phyloP scores from a whole-genome alignment of 805 yeast species.

The Schwanniomyces polymorphus region DNA sequence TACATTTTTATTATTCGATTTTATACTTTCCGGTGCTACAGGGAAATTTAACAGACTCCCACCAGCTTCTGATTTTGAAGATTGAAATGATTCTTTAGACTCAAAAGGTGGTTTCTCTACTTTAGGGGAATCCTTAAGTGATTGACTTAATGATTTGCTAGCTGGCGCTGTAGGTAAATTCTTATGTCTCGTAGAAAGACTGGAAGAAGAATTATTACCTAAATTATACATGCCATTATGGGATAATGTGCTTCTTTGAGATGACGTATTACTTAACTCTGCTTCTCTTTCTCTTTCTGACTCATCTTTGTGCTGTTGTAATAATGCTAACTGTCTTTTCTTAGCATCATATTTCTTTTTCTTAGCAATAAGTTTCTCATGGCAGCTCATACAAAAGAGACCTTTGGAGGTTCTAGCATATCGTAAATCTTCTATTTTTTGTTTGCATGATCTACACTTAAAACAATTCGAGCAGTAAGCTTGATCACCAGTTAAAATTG shows the following conservation, averaged over 20 bases:
- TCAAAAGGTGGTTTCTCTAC: background rate
- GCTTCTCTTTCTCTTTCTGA: constrained; percentile 6
- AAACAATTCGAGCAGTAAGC: constrained; percentile 93
- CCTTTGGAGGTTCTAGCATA: constrained; percentile 95
- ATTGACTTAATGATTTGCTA: background rate
- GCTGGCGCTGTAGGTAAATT: constrained; percentile 14
- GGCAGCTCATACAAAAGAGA: constrained; percentile 89
- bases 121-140: background rate
- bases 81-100: constrained; percentile 16
- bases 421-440: constrained; percentile 80
- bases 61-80: constrained; percentile 14
- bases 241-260: background rate
- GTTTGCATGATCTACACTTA: constrained; percentile 84
- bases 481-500: constrained; percentile 91
- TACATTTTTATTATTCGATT: constrained; percentile 1
- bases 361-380: constrained; percentile 75
- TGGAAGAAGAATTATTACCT: constrained; percentile 8
- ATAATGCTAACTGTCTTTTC: constrained; percentile 29
- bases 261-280: background rate
- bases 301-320: constrained; percentile 8
- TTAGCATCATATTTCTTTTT: constrained; percentile 62
- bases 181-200: constrained; percentile 11
- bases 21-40: constrained; percentile 7
- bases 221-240: constrained; percentile 4
- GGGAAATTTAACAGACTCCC: constrained; percentile 11